phyloP scores from a whole-genome alignment of 2,329 filamentous ascomycete genomes.

The Seiridium unicorne region DNA sequence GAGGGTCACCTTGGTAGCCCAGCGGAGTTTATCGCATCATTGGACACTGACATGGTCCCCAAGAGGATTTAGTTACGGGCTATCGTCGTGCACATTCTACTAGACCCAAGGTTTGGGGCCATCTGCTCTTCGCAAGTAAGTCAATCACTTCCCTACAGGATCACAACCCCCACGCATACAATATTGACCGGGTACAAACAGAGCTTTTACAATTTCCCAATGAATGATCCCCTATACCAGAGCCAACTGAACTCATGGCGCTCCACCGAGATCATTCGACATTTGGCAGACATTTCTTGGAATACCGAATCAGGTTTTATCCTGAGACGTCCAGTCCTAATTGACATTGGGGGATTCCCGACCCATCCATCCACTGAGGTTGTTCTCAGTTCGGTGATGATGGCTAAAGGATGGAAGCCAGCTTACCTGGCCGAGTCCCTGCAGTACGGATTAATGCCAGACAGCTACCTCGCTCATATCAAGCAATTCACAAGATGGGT shows the following conservation, averaged over 20 bases:
- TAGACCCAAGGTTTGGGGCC: neutral
- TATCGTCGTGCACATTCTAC: neutral
- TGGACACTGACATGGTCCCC: conserved; percentile 10
- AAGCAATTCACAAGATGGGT: neutral
- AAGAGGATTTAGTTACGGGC: conserved; percentile 9
- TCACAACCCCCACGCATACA: neutral
- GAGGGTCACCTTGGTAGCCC: conserved; percentile 2
- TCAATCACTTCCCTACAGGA: neutral
- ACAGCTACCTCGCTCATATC: neutral
- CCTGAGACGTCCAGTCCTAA: neutral
- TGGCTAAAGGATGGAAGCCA: neutral
- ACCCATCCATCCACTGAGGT: neutral
- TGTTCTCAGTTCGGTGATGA: conserved; percentile 3
- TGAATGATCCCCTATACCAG: conserved; percentile 3
- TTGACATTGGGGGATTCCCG: neutral
- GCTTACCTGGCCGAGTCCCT: neutral
- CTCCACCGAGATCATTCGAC: neutral
- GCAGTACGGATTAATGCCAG: neutral
- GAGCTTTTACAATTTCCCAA: conserved; percentile 9
- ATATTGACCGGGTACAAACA: neutral
- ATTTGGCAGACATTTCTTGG: neutral
- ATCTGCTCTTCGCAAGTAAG: neutral
- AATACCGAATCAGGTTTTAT: conserved; percentile 4
- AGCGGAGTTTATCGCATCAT: conserved; percentile 2
- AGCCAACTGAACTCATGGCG: conserved; percentile 6